Evolutionary conservation across 2,329 filamentous ascomycete species (phyloP), one percentile per base, ranked within the genome.

Genomic region (Cadophora luteo-olivacea): DNA sequence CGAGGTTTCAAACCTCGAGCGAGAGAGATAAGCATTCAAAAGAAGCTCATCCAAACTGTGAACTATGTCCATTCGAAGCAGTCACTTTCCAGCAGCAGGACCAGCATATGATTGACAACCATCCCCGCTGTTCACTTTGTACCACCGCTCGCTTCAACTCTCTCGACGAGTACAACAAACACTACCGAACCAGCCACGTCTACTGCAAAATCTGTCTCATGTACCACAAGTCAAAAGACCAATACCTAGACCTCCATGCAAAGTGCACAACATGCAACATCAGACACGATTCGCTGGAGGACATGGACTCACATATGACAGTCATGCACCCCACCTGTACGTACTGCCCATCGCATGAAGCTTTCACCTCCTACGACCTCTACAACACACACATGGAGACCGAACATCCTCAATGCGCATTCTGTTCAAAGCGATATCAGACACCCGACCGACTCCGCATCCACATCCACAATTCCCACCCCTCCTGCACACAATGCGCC

Each of bases 131-230:
- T 32, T 48, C 52, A 6, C 54, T 55, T 2, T 65, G 63, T 32
- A 49, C 51, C 24, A 49, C 32, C 12, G 33, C 51, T 9, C 63
- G 63, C 12, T 65, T 57, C 41, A 65, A 57, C 24, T 65, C 63
- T 5, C 14, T 58, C 6, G 51, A 65, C 11, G 63, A 65, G 4
- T 65, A 65, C 63, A 65, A 65, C n/a, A 41, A 65, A 29, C 63
- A 65, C 38, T 65, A 49, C n/a, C 22, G 25, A 32, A 57, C 11
- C 4, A 51, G 36, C 22, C 63, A 65, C 12, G 24, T 45, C 41
- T 65, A 57, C 24, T 65, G 63, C 38, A 65, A 49, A 19, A 65
- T 65, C 14, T 65, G 63, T 51, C 33, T 48, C 24, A 58, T 41
- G 14, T 57, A 65, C 25, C 63, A 65, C 52, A 45, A 36, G n/a